Base-by-base conservation (phyloP, 768 basidiomycete species). In the Boletus sp. region DNA sequence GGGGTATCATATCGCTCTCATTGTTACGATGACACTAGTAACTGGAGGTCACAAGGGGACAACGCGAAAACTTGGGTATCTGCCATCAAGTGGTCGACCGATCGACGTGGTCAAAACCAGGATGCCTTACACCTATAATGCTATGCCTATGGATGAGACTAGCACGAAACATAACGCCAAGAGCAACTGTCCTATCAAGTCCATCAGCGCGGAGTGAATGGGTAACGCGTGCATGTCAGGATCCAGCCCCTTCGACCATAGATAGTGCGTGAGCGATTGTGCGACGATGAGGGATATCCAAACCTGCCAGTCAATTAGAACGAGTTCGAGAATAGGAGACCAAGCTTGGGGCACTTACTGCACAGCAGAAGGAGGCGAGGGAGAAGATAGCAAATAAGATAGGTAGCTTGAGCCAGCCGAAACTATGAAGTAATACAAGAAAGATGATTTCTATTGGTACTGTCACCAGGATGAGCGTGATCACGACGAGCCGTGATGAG, bases 201-300 rank as follows among this genome's bases (percentile, higher is more conserved):
- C 92, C 78, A 94, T 87, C 40, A 92, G 65, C 1, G 93, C 90
- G 11, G 90, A 93, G 60, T 96, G 93, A 27, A 96, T 82, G 8
- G 94, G 94, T n/a, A 98, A 74, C 2, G 93, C 93, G 67, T 96
- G 95, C 72, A 89, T 85, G 68, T 98, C 94, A 6, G 94, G 94
- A 67, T 98, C 94, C 27, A 84, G 76, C 11, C 81, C 76, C 51
- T 76, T 83, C 1, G 80, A 79, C 93, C 93, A 96, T 27, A 97
- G 79, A 65, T 83, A 84, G 41, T 82, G 72, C 2, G 93, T 94
- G 46, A 94, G 75, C 11, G 66, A 62, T 47, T 77, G 81, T 1
- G 90, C 93, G 33, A 89, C 69, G 29, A 77, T 25, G 5, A 98
- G 77, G 2, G 93, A 93, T 54, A 83, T 71, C 13, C 78, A 68